These are phyloP conservation scores for Scleroderma bovista DNA, from an alignment of 768 basidiomycete species.

Conservation along the genomic window DNA sequence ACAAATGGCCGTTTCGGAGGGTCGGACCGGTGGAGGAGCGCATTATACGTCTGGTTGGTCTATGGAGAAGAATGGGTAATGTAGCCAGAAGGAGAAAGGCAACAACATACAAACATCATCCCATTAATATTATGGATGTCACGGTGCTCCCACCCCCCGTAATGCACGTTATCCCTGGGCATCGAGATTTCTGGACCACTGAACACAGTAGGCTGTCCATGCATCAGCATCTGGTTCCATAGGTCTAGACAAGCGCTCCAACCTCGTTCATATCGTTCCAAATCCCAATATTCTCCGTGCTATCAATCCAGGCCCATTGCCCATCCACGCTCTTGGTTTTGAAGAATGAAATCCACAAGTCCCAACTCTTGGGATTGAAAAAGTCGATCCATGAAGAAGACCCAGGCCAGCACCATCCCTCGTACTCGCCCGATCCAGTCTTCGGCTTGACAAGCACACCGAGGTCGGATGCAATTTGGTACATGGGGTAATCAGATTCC, in stretches of 20 bases:
- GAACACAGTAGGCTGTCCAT: conserved; percentile 86
- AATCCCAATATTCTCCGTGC: conserved; percentile 81
- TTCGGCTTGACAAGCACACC: conserved; percentile 77
- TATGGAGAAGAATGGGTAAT: conserved; percentile 26
- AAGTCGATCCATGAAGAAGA: conserved; percentile 96
- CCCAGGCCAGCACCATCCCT: conserved; percentile 99
- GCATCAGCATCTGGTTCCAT: neutral
- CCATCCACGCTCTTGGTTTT: conserved; percentile 48
- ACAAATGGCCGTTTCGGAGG: conserved; percentile 88
- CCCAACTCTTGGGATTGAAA: conserved; percentile 87
- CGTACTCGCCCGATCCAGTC: conserved; percentile 79
- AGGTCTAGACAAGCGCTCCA: conserved; percentile 7
- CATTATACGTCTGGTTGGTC: conserved; percentile 82
- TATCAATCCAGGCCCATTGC: conserved; percentile 72
- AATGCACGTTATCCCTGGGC: conserved; percentile 72
- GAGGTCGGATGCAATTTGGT: conserved; percentile 77
- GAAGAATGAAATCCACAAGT: conserved; percentile 88
- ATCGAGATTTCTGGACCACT: conserved; percentile 95
- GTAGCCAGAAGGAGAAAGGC: neutral
- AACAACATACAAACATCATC: conserved; percentile 73
- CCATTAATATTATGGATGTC: conserved; percentile 98
- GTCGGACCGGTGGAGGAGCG: conserved; percentile 67
- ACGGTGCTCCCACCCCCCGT: conserved; percentile 96
- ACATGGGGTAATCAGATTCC: conserved; percentile 70
- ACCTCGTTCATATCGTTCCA: conserved; percentile 99